A percentile compares a stretch with the other conserved stretches of the same genome.
These are phyloP conservation scores for Cryptococcus wingfieldii DNA, from an alignment of 1,284 basidiomycete genomes.

Conservation along the genomic window DNA sequence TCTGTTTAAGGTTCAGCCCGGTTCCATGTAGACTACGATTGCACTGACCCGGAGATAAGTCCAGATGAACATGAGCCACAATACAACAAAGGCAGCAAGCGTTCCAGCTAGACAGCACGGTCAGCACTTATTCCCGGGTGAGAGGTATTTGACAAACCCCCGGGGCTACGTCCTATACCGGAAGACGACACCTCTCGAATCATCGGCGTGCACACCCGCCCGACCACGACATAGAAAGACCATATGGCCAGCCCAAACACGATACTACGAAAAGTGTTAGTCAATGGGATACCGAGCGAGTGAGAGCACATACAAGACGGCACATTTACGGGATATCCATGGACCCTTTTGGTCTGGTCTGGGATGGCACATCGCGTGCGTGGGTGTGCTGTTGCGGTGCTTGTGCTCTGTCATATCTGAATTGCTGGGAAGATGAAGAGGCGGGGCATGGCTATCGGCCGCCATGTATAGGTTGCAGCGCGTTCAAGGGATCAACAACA, in stretches of 20 bases:
- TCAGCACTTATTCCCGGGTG: background rate
- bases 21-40: too few species aligned
- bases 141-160: conserved; percentile 54
- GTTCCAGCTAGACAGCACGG: conserved; percentile 54
- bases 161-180: conserved; percentile 53
- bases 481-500: too few species aligned
- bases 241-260: conserved; percentile 34
- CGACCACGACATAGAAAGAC: conserved; percentile 65
- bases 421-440: background rate
- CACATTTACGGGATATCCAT: conserved; percentile 14
- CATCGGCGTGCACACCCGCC: conserved; percentile 61
- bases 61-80: conserved; percentile 69
- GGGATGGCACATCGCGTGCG: too few species aligned
- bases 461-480: background rate
- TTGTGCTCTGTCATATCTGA: background rate
- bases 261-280: conserved; percentile 19
- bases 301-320: conserved; percentile 23
- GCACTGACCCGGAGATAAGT: conserved; percentile 61
- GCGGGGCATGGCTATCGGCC: background rate
- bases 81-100: conserved; percentile 57
- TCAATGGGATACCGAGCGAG: background rate
- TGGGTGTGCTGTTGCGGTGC: background rate
- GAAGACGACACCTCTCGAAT: conserved; percentile 52
- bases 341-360: too few species aligned
- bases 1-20: conserved; percentile 36